Evolutionary conservation across 768 basidiomycete genomes (phyloP), one percentile per base, ranked within the genome.

Genomic region (Myochromella boudieri): DNA sequence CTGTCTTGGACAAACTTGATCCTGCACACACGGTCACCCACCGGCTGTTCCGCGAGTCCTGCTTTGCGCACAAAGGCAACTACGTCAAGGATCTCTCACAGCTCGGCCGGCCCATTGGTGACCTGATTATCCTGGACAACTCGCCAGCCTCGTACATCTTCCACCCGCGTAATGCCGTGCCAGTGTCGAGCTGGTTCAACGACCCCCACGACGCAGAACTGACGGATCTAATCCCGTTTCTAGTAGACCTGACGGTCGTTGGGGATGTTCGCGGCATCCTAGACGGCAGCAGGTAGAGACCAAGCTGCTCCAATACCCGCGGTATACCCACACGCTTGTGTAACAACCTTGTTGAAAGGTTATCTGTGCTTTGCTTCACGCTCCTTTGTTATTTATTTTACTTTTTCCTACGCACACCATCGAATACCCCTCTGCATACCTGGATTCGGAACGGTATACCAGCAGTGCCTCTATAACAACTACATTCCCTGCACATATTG

Each of bases 61-160:
- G 97, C 68, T 97, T 95, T 65, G 97, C 93, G 65, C 97, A 98
- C 72, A 90, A 88, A 66, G 97, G 97, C 41, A 98, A 95, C 74
- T 99, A 97, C 63, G 95, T 99, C 70, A 99, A 99, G 92, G 95
- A 99, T 66, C 76, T 99, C 25, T 97, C 95, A 10, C 97, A 97
- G 70, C 77, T 99, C 44, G 97, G 97, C 42, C 85, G 97, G 25
- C 91, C 92, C 4, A 91, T 97, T 56, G 78, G 81, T 32, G 91
- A 95, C 61, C 92, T 87, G 52, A 97, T 98, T 63, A 99, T 99
- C 69, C 80, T 99, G 59, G 97, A 98, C 71, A 99, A 98, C 68
- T 97, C 95, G 10, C 97, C 97, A 14, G 97, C 97, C 5, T 97
- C 92, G 4, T 99, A 98, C 69, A 94, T 98, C 46, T 98, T 99